Evolutionary conservation across 441 rosid genomes (phyloP), one percentile per base, ranked within the genome.

Genomic region (Theobroma grandiflorum): DNA sequence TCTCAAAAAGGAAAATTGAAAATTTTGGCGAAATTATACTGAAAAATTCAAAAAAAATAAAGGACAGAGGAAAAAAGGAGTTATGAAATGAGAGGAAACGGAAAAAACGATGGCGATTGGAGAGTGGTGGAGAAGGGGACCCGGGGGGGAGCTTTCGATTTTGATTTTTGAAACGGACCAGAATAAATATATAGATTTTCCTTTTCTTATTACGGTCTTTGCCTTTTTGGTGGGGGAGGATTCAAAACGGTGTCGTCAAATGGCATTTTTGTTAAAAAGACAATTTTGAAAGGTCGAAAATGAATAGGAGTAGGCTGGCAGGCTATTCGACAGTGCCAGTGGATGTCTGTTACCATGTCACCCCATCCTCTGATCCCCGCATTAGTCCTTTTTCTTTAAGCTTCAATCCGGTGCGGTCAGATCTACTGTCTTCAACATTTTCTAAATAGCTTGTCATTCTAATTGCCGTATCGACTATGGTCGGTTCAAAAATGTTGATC

Each of bases 21-120:
- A 58, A 71, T 64, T 47, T 67, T 43, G 58, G 55, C 79, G 80
- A 76, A 74, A 50, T 79, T 76, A 77, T 47, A 10, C 82, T 72
- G 78, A 22, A 35, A 75, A 49, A 12, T 15, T 57, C 65, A 5
- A 11, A 42, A 11, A 8, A 6, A 45, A 38, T 20, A n/a, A 22
- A 59, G 18, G 10, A 49, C 1, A 14, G 40, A 22, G 8, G 55
- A 72, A 50, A 18, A 35, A 2, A 37, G 3, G 47, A 53, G 33
- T 72, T 18, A 35, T n/a, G 3, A 33, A 70, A 71, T 22, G 47
- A 59, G 77, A 75, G 40, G 55, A 78, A 68, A 57, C 40, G 74
- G 74, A 67, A 55, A 65, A 76, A 71, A 14, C 67, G 82, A 65
- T 40, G 64, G 15, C 9, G 45, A 35, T 11, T 47, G 81, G 78